Evolutionary conservation across 805 yeast species (phyloP).

Genomic region (Starmerella geochares): DNA sequence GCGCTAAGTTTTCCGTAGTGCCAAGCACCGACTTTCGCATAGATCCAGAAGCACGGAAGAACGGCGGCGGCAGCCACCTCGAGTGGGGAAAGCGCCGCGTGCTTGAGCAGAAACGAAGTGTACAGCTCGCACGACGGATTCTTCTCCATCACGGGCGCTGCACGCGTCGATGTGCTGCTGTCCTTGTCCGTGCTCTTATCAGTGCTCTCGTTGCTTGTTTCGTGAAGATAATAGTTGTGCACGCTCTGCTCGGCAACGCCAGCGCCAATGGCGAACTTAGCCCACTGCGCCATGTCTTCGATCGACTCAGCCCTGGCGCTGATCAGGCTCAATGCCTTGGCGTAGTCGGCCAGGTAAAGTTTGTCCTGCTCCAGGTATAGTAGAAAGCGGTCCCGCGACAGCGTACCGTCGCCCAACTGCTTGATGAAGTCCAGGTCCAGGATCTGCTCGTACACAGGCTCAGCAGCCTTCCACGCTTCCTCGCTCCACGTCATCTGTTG

Average conservation of each 20-base stretch:
- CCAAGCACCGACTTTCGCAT: constrained; percentile 31
- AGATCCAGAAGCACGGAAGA: constrained; percentile 25
- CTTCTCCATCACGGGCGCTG: neutral
- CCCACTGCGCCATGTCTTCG: constrained; percentile 10
- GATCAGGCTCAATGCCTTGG: constrained; percentile 18
- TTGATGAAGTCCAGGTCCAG: constrained; percentile 16
- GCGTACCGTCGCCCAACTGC: constrained; percentile 20
- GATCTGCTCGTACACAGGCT: constrained; percentile 15
- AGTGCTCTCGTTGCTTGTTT: neutral
- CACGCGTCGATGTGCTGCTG: no score
- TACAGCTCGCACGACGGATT: constrained; percentile 21
- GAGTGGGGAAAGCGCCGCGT: constrained; percentile 16
- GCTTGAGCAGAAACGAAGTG: constrained; percentile 18
- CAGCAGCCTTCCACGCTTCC: constrained; percentile 22
- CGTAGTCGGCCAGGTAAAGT: constrained; percentile 21
- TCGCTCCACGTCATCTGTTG: constrained; percentile 20
- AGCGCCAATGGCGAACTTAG: constrained; percentile 12
- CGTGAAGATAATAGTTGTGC: constrained; percentile 17
- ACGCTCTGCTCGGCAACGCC: constrained; percentile 20
- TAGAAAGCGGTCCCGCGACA: constrained; percentile 14
- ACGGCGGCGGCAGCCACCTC: constrained; percentile 25
- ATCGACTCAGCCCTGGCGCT: constrained; percentile 15
- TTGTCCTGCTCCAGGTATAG: constrained; percentile 22
- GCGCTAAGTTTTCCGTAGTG: constrained; percentile 60
- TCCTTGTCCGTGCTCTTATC: no score